These are phyloP conservation scores for Russula emetica DNA, from an alignment of 768 basidiomycete genomes.

Conservation along the genomic window DNA sequence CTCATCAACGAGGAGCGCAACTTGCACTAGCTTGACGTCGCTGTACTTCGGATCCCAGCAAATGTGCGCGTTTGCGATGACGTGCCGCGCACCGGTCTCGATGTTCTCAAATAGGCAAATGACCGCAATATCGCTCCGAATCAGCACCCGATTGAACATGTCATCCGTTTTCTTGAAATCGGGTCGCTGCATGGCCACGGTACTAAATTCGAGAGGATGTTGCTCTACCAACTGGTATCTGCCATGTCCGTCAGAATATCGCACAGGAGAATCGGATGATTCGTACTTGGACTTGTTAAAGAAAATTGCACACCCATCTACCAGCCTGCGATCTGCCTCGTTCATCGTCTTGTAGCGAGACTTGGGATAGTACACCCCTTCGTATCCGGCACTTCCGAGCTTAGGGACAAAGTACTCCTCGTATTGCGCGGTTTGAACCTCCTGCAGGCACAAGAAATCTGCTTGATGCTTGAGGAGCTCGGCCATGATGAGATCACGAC, in stretches of 20 bases:
- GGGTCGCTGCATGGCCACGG: slow-evolving; percentile 85
- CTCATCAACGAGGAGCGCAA: slow-evolving; percentile 88
- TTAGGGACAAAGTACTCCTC: slow-evolving; percentile 84
- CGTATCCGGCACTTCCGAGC: slow-evolving; percentile 73
- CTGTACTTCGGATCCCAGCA: slow-evolving; percentile 89
- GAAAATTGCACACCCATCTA: slow-evolving; percentile 97
- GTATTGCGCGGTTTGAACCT: slow-evolving; percentile 89
- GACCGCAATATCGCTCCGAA: slow-evolving; percentile 90
- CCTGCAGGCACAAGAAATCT: slow-evolving; percentile 93
- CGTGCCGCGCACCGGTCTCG: slow-evolving; percentile 78
- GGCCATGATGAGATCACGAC: slow-evolving; percentile 80
- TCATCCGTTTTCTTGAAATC: slow-evolving; percentile 98
- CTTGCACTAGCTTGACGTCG: slow-evolving; percentile 97
- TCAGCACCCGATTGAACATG: slow-evolving; percentile 98
- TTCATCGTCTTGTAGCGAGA: slow-evolving; percentile 91
- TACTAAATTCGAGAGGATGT: slow-evolving; percentile 88
- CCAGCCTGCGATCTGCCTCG: slow-evolving; percentile 75
- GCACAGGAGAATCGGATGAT: background rate
- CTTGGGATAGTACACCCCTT: slow-evolving; percentile 89
- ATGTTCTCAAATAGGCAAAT: slow-evolving; percentile 83
- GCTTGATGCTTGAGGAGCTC: slow-evolving; percentile 78
- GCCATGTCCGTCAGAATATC: slow-evolving; percentile 10
- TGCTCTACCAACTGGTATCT: slow-evolving; percentile 94
- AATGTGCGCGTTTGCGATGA: slow-evolving; percentile 88
- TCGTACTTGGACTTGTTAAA: slow-evolving; percentile 85